These are phyloP conservation scores for Cavenderia fasciculata DNA, from an alignment of 78 protist genomes.

Conservation along the genomic window DNA sequence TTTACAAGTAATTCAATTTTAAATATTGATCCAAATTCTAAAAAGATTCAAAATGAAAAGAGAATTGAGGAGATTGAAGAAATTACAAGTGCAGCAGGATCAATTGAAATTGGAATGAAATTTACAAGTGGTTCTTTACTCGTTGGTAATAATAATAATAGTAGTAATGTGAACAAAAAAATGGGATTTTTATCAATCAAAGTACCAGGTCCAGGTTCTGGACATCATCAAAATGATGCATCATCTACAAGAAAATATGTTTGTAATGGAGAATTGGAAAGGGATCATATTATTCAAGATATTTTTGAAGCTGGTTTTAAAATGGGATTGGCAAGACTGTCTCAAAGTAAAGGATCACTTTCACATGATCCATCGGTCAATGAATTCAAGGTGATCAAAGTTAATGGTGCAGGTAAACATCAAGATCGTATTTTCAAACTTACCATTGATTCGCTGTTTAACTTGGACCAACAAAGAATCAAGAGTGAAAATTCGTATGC, in stretches of 20 bases:
- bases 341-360: not conserved
- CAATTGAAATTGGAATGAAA: slow-evolving; percentile 55
- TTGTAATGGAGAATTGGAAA: slow-evolving; percentile 63
- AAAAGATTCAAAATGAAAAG: slow-evolving; percentile 71
- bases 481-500: slow-evolving; percentile 78
- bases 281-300: slow-evolving; percentile 77
- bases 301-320: slow-evolving; percentile 78
- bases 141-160: not conserved
- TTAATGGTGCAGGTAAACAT: slow-evolving; percentile 75
- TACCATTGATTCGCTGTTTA: slow-evolving; percentile 70
- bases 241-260: slow-evolving; percentile 14
- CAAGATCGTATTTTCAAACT: slow-evolving; percentile 77
- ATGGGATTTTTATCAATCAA: not conserved
- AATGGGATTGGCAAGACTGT: slow-evolving; percentile 8
- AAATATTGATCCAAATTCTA: slow-evolving; percentile 81
- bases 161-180: not conserved
- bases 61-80: slow-evolving; percentile 70
- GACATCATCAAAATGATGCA: not conserved
- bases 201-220: not conserved
- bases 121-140: not conserved
- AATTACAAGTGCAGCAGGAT: slow-evolving; percentile 19
- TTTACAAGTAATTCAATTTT: slow-evolving; percentile 70
- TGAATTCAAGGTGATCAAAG: slow-evolving; percentile 69
- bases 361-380: slow-evolving; percentile 7
- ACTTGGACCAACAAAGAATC: slow-evolving; percentile 64